These are phyloP conservation scores for Filobasidium wieringae DNA, from an alignment of 768 basidiomycete genomes.

Conservation along the genomic window DNA sequence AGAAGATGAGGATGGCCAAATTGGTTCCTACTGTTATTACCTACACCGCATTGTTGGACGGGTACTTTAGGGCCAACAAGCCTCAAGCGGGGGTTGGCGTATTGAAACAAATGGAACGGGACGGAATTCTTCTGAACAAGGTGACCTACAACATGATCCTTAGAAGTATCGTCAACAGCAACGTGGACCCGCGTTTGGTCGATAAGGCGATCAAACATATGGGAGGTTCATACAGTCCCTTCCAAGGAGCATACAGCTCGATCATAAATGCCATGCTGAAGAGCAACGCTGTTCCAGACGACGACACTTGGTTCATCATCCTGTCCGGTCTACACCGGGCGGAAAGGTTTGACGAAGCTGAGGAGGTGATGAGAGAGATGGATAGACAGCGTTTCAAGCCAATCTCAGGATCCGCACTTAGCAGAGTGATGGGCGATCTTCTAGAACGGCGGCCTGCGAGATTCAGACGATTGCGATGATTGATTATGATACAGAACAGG, in stretches of 20 bases:
- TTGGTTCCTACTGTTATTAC: conserved; percentile 60
- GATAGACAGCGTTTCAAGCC: conserved; percentile 39
- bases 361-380: conserved; percentile 55
- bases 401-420: neutral
- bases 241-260: neutral
- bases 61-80: conserved; percentile 54
- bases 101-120: conserved; percentile 50
- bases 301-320: conserved; percentile 68
- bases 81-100: conserved; percentile 32
- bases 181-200: conserved; percentile 50
- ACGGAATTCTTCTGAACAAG: conserved; percentile 49
- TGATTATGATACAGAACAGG: no score
- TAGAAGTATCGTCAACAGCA: conserved; percentile 51
- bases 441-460: neutral
- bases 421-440: neutral
- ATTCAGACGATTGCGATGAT: no score
- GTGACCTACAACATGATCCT: conserved; percentile 69
- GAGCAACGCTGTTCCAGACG: conserved; percentile 44
- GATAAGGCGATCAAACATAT: conserved; percentile 15
- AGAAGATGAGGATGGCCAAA: conserved; percentile 52
- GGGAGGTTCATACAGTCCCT: neutral
- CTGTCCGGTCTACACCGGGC: conserved; percentile 53
- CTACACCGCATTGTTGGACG: conserved; percentile 67
- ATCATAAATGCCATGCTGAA: conserved; percentile 43
- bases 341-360: conserved; percentile 53